phyloP scores from a whole-genome alignment of 2,329 filamentous ascomycete species.

The Scedosporium boydii region DNA sequence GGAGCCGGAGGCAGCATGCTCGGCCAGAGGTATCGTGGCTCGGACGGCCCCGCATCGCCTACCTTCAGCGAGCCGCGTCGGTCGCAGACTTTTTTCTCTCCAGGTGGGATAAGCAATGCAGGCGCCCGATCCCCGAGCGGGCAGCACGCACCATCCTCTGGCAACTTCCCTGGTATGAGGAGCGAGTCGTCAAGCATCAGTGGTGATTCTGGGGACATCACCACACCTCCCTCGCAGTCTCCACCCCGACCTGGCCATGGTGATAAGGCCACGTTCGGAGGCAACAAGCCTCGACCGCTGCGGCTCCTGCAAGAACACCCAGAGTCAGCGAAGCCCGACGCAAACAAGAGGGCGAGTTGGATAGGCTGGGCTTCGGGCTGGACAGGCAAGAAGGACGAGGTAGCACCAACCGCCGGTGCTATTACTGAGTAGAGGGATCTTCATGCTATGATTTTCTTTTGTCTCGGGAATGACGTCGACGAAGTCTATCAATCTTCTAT shows the following conservation, averaged over 20 bases:
- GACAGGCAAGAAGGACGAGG: conserved; percentile 42
- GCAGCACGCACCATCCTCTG: conserved; percentile 36
- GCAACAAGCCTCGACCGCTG: conserved; percentile 71
- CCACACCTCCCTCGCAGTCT: conserved; percentile 40
- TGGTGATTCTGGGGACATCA: conserved; percentile 52
- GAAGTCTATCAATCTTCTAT: conserved; percentile 2
- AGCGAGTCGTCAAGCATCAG: conserved; percentile 56
- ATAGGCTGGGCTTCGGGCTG: conserved; percentile 45
- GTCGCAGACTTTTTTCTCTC: conserved; percentile 55
- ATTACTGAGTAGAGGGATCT: conserved; percentile 1
- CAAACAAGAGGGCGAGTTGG: conserved; percentile 55
- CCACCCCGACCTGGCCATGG: conserved; percentile 34
- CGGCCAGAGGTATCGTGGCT: conserved; percentile 81
- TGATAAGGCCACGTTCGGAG: conserved; percentile 49
- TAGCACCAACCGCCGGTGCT: neutral
- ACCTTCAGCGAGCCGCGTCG: conserved; percentile 47
- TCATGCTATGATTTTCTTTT: neutral
- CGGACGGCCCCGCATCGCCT: conserved; percentile 53
- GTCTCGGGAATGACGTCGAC: neutral
- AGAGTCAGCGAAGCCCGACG: conserved; percentile 34
- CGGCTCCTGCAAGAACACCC: conserved; percentile 74
- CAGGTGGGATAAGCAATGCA: conserved; percentile 36
- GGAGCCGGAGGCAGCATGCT: conserved; percentile 45
- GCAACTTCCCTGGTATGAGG: conserved; percentile 64
- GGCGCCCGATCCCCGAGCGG: conserved; percentile 40